Evolutionary conservation across 2,329 filamentous ascomycete genomes (phyloP).

Genomic region (Ascochyta lentis): DNA sequence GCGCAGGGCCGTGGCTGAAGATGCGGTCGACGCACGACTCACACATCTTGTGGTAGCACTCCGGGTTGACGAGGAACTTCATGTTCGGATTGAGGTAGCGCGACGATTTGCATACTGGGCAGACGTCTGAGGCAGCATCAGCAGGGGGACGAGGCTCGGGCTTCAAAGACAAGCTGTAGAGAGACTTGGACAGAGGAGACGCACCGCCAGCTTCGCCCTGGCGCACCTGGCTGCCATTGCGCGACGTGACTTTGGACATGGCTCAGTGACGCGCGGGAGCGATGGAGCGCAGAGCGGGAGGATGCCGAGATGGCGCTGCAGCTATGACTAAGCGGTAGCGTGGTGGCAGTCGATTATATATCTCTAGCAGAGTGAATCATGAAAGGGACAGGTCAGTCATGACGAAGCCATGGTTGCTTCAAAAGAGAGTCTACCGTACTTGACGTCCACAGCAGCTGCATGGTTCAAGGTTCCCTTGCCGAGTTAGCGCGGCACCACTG

Average conservation of each 20-base stretch:
- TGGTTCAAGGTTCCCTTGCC: conserved; percentile 21
- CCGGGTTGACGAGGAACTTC: conserved; percentile 94
- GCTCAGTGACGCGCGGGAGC: conserved; percentile 10
- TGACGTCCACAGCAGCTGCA: neutral
- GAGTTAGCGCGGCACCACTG: conserved; percentile 20
- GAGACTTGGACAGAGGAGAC: conserved; percentile 41
- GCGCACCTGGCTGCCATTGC: conserved; percentile 40
- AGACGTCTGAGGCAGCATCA: conserved; percentile 69
- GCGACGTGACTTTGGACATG: conserved; percentile 46
- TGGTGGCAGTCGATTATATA: neutral
- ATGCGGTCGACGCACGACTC: conserved; percentile 93
- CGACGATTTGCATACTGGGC: conserved; percentile 95
- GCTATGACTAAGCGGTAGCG: conserved; percentile 1
- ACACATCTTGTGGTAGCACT: conserved; percentile 99
- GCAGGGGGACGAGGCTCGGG: conserved; percentile 17
- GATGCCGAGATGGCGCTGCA: neutral
- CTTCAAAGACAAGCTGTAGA: conserved; percentile 40
- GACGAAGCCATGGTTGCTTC: neutral
- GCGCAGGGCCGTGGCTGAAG: conserved; percentile 88
- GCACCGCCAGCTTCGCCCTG: conserved; percentile 48
- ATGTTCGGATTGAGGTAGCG: conserved; percentile 95
- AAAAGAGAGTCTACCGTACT: neutral
- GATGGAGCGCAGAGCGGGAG: conserved; percentile 3
- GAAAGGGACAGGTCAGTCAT: neutral
- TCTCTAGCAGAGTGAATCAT: too few relatives aligned